Evolutionary conservation across 2,329 filamentous ascomycete species (phyloP), one percentile per base, ranked within the genome.

Genomic region (Didymosphaeria variabile): DNA sequence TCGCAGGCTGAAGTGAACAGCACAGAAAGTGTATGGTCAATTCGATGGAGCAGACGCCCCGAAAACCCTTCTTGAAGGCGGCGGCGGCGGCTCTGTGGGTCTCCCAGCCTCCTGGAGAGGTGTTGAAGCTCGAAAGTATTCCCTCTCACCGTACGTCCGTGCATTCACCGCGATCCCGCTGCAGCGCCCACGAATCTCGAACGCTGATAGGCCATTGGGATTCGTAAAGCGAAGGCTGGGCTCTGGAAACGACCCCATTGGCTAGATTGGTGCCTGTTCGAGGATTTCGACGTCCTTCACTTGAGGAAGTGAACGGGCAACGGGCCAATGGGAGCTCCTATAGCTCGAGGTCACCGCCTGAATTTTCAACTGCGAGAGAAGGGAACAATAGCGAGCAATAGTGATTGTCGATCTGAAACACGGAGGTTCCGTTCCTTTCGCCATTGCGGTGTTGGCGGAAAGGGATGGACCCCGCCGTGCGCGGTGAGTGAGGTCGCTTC

Each of bases 291-390:
- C 52, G 38, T 44, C 52, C 17, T 44, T 55, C 36, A 44, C 36
- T 21, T 45, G 15, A 15, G 36, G 10, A 29, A 21, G 10, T 40
- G 17, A 42, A 26, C 3, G 34, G 34, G 23, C 23, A 12, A 15
- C n/a, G 7, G 38, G 52, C 36, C 52, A 54, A 42, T 54, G 51
- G 36, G 51, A 54, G 51, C 13, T 17, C 15, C 7, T 9, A 23
- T 17, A 21, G 52, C 38, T 55, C 52, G 38, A 44, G 15, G 10
- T 31, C 38, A 34, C 13, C 13, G 26, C 38, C 10, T 9, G 42
- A 36, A 42, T 17, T 13, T 21, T 1, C 50, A 31, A 31, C 42
- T 44, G 36, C 21, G 29, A 31, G 34, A 3, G 23, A 3, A 10
- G 21, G n/a, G 21, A 17, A 42, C 21, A 29, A 40, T 45, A 32